Conservation (phyloP, 305 asterid genomes). For the Fraxinus paxiana region DNA sequence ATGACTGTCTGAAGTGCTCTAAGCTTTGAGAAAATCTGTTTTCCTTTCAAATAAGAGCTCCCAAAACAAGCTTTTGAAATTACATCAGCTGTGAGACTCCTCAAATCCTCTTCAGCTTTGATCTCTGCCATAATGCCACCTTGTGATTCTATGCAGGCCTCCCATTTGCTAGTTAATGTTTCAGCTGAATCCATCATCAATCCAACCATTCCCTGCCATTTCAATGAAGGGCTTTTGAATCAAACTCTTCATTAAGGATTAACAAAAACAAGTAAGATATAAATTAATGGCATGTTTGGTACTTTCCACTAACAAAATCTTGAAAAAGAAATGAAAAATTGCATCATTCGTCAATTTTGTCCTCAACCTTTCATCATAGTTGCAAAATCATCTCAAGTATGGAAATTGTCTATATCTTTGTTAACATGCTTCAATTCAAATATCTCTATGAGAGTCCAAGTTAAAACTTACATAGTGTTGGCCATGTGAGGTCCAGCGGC, state of each 20-base stretch:
- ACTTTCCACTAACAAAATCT: background rate
- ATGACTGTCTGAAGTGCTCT: constrained; percentile 67
- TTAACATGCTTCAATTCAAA: background rate
- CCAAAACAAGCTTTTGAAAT: constrained; percentile 84
- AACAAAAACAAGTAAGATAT: background rate
- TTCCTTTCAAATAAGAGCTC: constrained; percentile 65
- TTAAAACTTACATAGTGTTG: no score
- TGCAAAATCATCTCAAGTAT: background rate
- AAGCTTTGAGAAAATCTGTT: constrained; percentile 64
- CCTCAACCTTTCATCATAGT: background rate
- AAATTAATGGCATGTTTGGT: background rate
- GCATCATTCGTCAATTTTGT: background rate
- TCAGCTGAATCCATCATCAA: constrained; percentile 67
- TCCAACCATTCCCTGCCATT: constrained; percentile 61
- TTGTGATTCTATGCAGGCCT: constrained; percentile 36
- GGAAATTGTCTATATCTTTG: background rate
- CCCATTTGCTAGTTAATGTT: constrained; percentile 51
- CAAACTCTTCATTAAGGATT: background rate
- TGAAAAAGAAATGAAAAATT: background rate
- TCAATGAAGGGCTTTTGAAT: background rate
- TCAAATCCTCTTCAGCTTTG: constrained; percentile 58
- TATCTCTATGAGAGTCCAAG: background rate
- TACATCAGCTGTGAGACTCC: constrained; percentile 68
- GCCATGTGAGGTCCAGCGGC: background rate
- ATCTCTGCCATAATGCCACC: constrained; percentile 51